These are phyloP conservation scores for Centella asiatica DNA, from an alignment of 129 eudicot species.

Conservation along the genomic window DNA sequence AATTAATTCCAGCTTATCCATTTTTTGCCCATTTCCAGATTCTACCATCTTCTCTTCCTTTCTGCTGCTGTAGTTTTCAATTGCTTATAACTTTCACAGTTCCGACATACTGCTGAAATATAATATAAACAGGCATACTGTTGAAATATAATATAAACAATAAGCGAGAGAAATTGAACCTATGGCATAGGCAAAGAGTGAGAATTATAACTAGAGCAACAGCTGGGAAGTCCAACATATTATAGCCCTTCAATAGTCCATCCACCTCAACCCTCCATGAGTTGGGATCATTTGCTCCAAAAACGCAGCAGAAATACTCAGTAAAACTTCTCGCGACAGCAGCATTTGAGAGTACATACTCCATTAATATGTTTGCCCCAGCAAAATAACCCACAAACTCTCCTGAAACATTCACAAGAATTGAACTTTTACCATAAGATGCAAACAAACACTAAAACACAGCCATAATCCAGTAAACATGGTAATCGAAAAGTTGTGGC, in stretches of 20 bases:
- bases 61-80: too few relatives aligned
- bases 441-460: neutral
- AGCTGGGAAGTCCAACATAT: conserved; percentile 78
- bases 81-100: too few relatives aligned
- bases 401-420: conserved; percentile 33
- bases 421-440: neutral
- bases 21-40: too few relatives aligned
- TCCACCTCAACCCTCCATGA: conserved; percentile 60
- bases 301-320: conserved; percentile 55
- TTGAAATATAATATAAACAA: neutral
- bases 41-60: too few relatives aligned
- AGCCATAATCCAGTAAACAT: neutral
- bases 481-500: conserved; percentile 6
- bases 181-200: conserved; percentile 57
- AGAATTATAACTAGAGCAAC: conserved; percentile 64
- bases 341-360: conserved; percentile 75
- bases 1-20: too few relatives aligned
- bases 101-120: too few relatives aligned
- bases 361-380: conserved; percentile 75
- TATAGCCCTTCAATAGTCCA: conserved; percentile 58
- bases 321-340: conserved; percentile 79
- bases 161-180: conserved; percentile 28
- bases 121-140: too few relatives aligned
- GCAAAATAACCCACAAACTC: conserved; percentile 78
- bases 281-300: conserved; percentile 55